A percentile compares a stretch with the other conserved stretches of the same genome.
These are phyloP conservation scores for Colletotrichum camelliae DNA, from an alignment of 2,329 filamentous ascomycete species.

Conservation along the genomic window DNA sequence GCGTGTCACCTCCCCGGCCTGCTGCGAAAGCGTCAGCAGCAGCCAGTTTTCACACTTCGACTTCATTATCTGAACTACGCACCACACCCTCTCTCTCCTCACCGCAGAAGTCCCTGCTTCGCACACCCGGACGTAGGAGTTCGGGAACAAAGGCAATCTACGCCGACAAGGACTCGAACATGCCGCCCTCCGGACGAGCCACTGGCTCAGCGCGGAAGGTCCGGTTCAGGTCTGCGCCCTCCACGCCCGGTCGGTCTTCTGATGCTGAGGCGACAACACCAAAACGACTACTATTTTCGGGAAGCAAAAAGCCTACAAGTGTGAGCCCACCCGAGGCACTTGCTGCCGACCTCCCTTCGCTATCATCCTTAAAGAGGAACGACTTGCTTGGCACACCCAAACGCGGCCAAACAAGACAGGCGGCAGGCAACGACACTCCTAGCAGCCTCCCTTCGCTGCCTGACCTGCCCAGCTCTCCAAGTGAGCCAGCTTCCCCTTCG, in stretches of 20 bases:
- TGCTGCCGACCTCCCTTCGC: neutral
- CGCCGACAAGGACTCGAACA: neutral
- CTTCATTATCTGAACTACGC: conserved; percentile 3
- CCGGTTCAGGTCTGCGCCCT: conserved; percentile 6
- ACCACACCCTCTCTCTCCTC: neutral
- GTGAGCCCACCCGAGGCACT: neutral
- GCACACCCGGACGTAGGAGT: neutral
- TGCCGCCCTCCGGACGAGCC: neutral
- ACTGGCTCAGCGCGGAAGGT: conserved; percentile 1
- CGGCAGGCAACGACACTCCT: neutral
- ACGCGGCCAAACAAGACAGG: neutral
- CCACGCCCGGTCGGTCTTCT: neutral
- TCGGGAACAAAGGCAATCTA: neutral
- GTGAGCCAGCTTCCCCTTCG: conserved; percentile 29
- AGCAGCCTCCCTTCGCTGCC: neutral
- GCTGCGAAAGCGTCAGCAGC: neutral
- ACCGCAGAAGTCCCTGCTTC: neutral
- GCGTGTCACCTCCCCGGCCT: neutral
- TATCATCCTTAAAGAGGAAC: neutral
- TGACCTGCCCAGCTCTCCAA: conserved; percentile 21
- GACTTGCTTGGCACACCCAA: neutral
- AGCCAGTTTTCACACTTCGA: neutral
- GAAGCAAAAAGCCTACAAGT: neutral
- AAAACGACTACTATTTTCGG: neutral
- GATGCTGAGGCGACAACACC: conserved; percentile 7